phyloP scores from a whole-genome alignment of 768 basidiomycete genomes.

The Russula ochroleuca region DNA sequence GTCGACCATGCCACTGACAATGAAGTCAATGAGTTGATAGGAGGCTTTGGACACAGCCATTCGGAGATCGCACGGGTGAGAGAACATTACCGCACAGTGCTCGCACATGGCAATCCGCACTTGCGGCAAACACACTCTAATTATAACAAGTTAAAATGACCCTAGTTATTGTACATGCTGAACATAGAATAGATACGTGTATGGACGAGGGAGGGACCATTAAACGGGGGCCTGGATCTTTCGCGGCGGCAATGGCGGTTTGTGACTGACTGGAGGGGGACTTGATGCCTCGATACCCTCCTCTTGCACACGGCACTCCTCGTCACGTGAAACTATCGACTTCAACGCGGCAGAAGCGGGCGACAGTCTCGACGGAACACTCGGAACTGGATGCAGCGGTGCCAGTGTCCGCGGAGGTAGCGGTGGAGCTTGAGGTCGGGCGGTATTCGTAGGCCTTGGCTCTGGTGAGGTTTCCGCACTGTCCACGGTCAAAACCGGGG shows the following conservation, averaged over 20 bases:
- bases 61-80: not conserved
- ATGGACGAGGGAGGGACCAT: not conserved
- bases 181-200: slow-evolving; percentile 21
- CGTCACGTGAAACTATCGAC: slow-evolving; percentile 45
- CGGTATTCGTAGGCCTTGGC: slow-evolving; percentile 7
- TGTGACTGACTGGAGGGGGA: slow-evolving; percentile 16
- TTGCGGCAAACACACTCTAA: not conserved
- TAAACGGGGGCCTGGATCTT: slow-evolving; percentile 25
- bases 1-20: not conserved
- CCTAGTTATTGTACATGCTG: slow-evolving; percentile 15
- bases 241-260: slow-evolving; percentile 31
- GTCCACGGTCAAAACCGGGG: not conserved
- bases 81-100: not conserved
- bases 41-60: not conserved
- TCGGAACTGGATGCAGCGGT: slow-evolving; percentile 27
- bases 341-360: slow-evolving; percentile 55
- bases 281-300: slow-evolving; percentile 2
- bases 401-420: slow-evolving; percentile 45
- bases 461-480: slow-evolving; percentile 4
- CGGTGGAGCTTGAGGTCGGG: slow-evolving; percentile 38
- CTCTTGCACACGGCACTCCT: slow-evolving; percentile 27
- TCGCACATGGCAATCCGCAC: not conserved
- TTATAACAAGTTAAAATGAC: not conserved
- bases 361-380: slow-evolving; percentile 24
- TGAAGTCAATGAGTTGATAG: not conserved